A percentile compares a stretch with the other conserved stretches of the same genome.
Evolutionary conservation across 2,329 filamentous ascomycete species (phyloP).

Genomic region (Ophiostoma himal-ulmi): DNA sequence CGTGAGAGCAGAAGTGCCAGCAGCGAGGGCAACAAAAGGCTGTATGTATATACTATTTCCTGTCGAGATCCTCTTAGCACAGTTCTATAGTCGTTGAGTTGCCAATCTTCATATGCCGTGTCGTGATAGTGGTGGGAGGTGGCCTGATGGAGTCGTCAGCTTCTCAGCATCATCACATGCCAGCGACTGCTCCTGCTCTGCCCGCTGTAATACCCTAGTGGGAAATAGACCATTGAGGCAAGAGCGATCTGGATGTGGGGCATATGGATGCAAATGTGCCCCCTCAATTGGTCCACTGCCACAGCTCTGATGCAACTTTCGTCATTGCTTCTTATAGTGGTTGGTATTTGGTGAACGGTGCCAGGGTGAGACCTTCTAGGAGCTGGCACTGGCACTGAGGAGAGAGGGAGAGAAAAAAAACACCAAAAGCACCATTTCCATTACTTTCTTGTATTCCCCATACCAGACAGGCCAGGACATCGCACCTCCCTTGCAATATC

Average conservation of each 20-base stretch:
- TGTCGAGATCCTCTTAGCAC: background rate
- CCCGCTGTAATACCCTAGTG: background rate
- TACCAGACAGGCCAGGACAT: background rate
- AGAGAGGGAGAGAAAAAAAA: background rate
- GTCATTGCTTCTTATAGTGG: background rate
- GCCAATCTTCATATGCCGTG: background rate
- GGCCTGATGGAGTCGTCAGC: background rate
- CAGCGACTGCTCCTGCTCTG: background rate
- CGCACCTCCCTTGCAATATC: background rate
- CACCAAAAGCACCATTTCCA: background rate
- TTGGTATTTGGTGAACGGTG: background rate
- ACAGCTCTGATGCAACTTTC: conserved; percentile 13
- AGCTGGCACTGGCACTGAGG: background rate
- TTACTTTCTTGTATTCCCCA: background rate
- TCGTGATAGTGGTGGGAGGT: background rate
- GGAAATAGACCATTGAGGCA: conserved; percentile 6
- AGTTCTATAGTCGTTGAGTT: background rate
- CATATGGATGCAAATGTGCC: background rate
- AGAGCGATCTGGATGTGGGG: background rate
- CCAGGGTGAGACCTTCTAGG: background rate
- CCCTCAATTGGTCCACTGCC: background rate
- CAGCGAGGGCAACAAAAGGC: background rate
- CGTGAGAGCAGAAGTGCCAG: background rate
- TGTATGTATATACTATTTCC: background rate
- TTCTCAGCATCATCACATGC: conserved; percentile 1